Evolutionary conservation across 2,329 filamentous ascomycete species (phyloP), one percentile per base, ranked within the genome.

Genomic region (Ceratocystis ficicola): DNA sequence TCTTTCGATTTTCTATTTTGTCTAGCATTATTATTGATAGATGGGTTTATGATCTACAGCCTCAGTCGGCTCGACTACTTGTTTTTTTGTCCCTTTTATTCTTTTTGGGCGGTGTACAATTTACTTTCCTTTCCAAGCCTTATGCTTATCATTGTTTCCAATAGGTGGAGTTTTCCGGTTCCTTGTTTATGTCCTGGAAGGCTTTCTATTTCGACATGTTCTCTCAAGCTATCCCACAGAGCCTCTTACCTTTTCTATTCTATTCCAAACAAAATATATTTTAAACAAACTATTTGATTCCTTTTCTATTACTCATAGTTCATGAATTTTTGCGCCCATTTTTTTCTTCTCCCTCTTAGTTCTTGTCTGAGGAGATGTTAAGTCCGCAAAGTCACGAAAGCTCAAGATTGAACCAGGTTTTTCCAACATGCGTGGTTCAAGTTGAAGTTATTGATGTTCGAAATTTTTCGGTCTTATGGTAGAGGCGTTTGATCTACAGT

Each of bases 51-150:
- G n/a, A 60, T 48, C 41, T 32, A 32, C 28, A 46, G 28, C 46
- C 55, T 61, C 25, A 36, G 55, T 59, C 30, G 55, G 41, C 57
- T 64, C 17, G 62, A n/a, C 28, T 36, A 50, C 63, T 64, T 62
- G 6, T 32, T 52, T 64, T 67, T 30, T 30, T 65, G 6, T 36
- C 22, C 22, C 17, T 66, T 15, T 32, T 44, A 55, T 2, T 44
- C 10, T 65, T n/a, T 60, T 65, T 30, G 20, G 20, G 28, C 20
- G 25, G n/a, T 12, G 3, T 63, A n/a, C 41, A 12, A 25, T 59
- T 28, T 62, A n/a, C 62, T 30, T 44, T 63, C 41, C 25, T 60
- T 46, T 61, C 20, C 7, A 22, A 20, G 28, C 22, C 15, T 60
- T 48, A 28, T 50, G 28, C n/a, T 32, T 60, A 46, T 59, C 30